Evolutionary conservation across 2,329 filamentous ascomycete species (phyloP).

Genomic region (Ceratocystiopsis sp.): DNA sequence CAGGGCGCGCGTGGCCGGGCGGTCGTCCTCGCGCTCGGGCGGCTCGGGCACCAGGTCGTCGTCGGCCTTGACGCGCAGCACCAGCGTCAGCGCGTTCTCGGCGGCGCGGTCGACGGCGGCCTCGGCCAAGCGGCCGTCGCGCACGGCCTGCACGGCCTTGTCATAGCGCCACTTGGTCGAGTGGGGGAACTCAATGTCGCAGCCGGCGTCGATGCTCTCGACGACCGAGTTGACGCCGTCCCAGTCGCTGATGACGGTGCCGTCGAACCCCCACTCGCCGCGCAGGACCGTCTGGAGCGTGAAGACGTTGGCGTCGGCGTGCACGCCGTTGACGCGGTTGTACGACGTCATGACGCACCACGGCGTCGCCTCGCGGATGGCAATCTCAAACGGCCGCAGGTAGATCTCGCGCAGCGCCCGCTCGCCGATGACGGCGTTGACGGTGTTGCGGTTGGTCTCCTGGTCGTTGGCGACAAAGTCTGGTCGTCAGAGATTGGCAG

Average conservation of each 20-base stretch:
- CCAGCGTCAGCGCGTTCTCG: conserved; percentile 1
- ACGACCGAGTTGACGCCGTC: conserved; percentile 7
- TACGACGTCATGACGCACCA: conserved; percentile 56
- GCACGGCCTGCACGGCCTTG: conserved; percentile 6
- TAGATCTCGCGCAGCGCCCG: conserved; percentile 52
- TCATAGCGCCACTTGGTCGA: conserved; percentile 11
- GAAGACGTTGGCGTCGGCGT: conserved; percentile 38
- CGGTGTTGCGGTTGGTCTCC: conserved; percentile 48
- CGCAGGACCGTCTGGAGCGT: conserved; percentile 38
- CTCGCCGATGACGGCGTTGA: conserved; percentile 48
- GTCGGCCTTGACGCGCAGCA: conserved; percentile 1
- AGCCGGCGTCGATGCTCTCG: conserved; percentile 12
- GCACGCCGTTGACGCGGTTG: conserved; percentile 47
- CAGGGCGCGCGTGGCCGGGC: conserved; percentile 8
- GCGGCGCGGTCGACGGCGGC: neutral
- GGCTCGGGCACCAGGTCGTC: conserved; percentile 1
- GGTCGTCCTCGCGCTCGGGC: conserved; percentile 1
- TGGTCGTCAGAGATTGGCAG: too few relatives aligned
- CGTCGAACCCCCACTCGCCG: conserved; percentile 43
- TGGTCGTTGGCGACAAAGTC: conserved; percentile 57
- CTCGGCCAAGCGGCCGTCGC: conserved; percentile 2
- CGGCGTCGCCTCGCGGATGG: conserved; percentile 42
- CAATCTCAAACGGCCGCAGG: conserved; percentile 56
- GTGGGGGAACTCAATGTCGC: conserved; percentile 19
- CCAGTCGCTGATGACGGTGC: conserved; percentile 39